These are phyloP conservation scores for Colletotrichum lupini DNA, from an alignment of 2,329 filamentous ascomycete genomes.

Conservation along the genomic window DNA sequence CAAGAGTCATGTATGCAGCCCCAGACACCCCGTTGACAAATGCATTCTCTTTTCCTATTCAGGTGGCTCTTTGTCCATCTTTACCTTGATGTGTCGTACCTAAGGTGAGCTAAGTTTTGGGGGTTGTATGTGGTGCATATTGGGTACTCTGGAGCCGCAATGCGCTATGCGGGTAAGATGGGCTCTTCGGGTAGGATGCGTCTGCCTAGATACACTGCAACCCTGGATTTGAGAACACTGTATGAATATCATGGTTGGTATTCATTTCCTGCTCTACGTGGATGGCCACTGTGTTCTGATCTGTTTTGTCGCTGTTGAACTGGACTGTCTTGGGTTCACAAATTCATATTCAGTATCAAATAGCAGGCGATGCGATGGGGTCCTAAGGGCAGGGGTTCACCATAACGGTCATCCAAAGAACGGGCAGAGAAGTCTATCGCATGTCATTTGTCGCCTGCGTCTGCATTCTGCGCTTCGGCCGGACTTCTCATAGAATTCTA, in stretches of 20 bases:
- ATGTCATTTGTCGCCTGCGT: not conserved
- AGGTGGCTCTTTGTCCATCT: not conserved
- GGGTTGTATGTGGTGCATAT: not conserved
- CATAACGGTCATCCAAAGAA: conserved; percentile 23
- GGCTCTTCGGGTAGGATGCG: conserved; percentile 12
- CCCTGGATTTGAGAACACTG: not conserved
- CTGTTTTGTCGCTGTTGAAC: not conserved
- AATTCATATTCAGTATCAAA: not conserved
- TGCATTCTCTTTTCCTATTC: not conserved
- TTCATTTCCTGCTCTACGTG: not conserved
- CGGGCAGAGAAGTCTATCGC: not conserved
- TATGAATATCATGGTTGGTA: not conserved
- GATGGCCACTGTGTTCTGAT: not conserved
- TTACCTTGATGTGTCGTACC: not conserved
- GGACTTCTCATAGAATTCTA: not conserved
- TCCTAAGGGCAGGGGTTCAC: conserved; percentile 29
- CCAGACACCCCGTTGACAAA: conserved; percentile 6
- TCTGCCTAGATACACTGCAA: conserved; percentile 8
- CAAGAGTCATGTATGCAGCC: conserved; percentile 33
- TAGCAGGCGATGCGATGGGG: not conserved
- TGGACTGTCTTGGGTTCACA: not conserved
- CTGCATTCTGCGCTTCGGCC: not conserved
- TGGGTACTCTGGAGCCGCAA: not conserved
- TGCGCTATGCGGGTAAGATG: conserved; percentile 11
- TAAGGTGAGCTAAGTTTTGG: not conserved